Conservation (phyloP, 1,284 basidiomycete species). For the Sporisorium sorghi region DNA sequence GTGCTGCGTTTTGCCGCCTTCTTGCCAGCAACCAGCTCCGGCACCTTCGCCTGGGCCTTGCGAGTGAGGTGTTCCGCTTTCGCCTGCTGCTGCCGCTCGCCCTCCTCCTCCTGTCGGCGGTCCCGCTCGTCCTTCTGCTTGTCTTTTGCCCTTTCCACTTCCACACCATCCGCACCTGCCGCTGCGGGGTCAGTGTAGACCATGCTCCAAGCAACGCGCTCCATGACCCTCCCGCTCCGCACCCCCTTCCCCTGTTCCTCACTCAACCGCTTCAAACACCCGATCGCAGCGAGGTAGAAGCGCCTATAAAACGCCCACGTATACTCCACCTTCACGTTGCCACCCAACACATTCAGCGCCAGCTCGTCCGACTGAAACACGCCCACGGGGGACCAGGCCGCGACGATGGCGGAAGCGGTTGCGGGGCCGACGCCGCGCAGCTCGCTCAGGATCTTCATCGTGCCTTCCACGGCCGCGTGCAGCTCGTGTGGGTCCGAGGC, state of each 20-base stretch:
- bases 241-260: neutral
- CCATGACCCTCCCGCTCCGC: conserved; percentile 13
- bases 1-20: neutral
- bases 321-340: conserved; percentile 13
- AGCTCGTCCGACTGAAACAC: conserved; percentile 36
- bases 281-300: conserved; percentile 12
- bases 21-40: too few relatives aligned
- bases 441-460: conserved; percentile 24
- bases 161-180: neutral
- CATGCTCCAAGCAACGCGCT: conserved; percentile 28
- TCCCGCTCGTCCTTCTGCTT: neutral
- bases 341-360: neutral
- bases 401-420: conserved; percentile 31
- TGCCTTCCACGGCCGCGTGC: neutral
- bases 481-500: neutral
- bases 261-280: neutral
- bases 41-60: too few relatives aligned
- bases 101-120: too few relatives aligned
- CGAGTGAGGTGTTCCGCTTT: too few relatives aligned
- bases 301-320: conserved; percentile 17
- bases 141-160: too few relatives aligned
- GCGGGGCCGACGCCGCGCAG: conserved; percentile 44
- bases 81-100: too few relatives aligned
- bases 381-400: conserved; percentile 9
- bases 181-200: neutral